phyloP scores from a whole-genome alignment of 495 filamentous ascomycete genomes.

The Penicillium diatomitis region DNA sequence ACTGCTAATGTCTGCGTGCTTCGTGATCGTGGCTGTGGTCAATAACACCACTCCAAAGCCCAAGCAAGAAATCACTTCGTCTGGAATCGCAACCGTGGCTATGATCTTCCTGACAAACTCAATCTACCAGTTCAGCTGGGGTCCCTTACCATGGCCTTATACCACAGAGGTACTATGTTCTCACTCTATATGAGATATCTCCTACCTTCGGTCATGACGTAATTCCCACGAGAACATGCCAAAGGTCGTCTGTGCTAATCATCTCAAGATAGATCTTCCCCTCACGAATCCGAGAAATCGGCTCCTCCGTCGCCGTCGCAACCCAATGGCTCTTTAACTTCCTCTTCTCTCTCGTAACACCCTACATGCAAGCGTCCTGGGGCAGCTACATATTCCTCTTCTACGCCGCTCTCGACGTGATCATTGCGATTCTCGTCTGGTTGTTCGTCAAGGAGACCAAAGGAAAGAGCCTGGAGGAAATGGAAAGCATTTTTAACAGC shows the following conservation, averaged over 20 bases:
- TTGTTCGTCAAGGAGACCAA: conserved; percentile 57
- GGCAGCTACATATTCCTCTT: conserved; percentile 43
- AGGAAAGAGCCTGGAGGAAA: conserved; percentile 39
- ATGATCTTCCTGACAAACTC: conserved; percentile 41
- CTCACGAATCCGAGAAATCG: conserved; percentile 36
- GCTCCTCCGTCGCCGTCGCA: conserved; percentile 31
- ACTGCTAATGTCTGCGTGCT: conserved; percentile 34
- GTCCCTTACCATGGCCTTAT: conserved; percentile 43
- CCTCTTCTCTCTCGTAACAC: conserved; percentile 40
- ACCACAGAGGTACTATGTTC: conserved; percentile 24
- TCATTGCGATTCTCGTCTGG: conserved; percentile 45
- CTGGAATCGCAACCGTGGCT: conserved; percentile 37
- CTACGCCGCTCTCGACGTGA: conserved; percentile 24
- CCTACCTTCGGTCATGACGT: not conserved
- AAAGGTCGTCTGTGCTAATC: not conserved
- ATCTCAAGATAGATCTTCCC: conserved; percentile 29
- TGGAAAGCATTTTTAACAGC: conserved; percentile 28
- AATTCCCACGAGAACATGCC: not conserved
- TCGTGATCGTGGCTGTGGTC: conserved; percentile 41
- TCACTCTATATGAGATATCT: not conserved
- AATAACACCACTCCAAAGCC: conserved; percentile 27
- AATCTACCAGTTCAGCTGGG: conserved; percentile 43
- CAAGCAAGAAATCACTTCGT: conserved; percentile 19
- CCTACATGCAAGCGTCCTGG: conserved; percentile 37
- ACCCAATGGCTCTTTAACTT: conserved; percentile 46